Percentiles rank a stretch among this genome's conserved stretches.
Evolutionary conservation across 148 eudicot genomes (phyloP).

Genomic region (Diospyros lotus): DNA sequence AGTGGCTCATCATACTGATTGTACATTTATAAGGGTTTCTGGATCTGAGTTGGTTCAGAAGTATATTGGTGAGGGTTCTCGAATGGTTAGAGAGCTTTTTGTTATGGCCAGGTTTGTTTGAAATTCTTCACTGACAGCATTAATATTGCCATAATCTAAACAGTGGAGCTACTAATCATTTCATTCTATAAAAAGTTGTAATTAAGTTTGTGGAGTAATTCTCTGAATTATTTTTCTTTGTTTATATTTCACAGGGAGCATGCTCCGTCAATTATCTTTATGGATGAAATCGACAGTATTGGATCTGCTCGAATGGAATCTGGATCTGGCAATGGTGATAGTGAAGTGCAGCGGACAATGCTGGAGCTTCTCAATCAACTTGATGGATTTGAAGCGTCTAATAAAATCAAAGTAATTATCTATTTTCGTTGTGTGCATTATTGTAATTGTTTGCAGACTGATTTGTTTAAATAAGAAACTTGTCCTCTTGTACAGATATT

Average conservation of each 20-base stretch:
- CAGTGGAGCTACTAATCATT: background rate
- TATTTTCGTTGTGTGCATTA: background rate
- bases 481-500: background rate
- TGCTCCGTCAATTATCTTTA: constrained; percentile 69
- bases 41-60: constrained; percentile 79
- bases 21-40: constrained; percentile 68
- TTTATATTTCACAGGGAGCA: constrained; percentile 46
- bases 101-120: constrained; percentile 70
- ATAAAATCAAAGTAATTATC: constrained; percentile 50
- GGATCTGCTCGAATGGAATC: constrained; percentile 77
- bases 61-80: constrained; percentile 73
- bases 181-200: background rate
- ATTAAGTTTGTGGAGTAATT: too few relatives aligned
- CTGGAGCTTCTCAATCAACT: constrained; percentile 71
- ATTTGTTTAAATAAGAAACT: background rate
- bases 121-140: background rate
- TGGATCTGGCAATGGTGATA: constrained; percentile 74
- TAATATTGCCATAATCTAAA: background rate
- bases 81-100: constrained; percentile 79
- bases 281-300: constrained; percentile 77
- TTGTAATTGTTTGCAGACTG: background rate
- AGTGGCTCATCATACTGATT: constrained; percentile 73
- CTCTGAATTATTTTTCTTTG: background rate
- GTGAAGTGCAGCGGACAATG: constrained; percentile 81
- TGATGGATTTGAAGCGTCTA: constrained; percentile 76